Percentiles rank a stretch among this genome's conserved stretches.
Conservation (phyloP, 139 green algal species). For the Yamagishiella unicocca region DNA sequence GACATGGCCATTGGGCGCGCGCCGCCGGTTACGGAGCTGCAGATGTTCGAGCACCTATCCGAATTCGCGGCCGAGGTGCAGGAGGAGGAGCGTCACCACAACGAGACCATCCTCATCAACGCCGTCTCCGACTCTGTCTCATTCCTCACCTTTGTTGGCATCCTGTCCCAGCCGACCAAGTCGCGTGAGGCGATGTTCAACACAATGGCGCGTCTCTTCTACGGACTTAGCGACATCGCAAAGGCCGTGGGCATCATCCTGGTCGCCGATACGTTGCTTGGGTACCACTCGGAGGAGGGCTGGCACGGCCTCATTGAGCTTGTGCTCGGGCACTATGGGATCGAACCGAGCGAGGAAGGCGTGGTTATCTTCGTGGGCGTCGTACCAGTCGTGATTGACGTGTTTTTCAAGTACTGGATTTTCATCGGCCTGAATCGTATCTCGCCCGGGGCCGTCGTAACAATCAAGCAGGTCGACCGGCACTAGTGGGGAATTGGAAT, state of each 20-base stretch:
- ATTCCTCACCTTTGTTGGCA: slow-evolving; percentile 67
- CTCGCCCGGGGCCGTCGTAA: slow-evolving; percentile 86
- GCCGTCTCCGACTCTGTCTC: slow-evolving; percentile 78
- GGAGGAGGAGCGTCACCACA: slow-evolving; percentile 77
- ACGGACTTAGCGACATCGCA: slow-evolving; percentile 88
- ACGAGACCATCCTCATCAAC: slow-evolving; percentile 71
- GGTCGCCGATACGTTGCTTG: slow-evolving; percentile 87
- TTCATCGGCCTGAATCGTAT: slow-evolving; percentile 89
- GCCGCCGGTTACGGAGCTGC: slow-evolving; percentile 75
- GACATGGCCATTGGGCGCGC: slow-evolving; percentile 83
- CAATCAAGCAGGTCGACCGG: slow-evolving; percentile 86
- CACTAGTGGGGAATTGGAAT: slow-evolving; percentile 75
- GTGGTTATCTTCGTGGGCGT: slow-evolving; percentile 78
- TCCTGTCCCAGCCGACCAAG: slow-evolving; percentile 65
- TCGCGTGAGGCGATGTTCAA: slow-evolving; percentile 58
- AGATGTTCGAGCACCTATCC: slow-evolving; percentile 74
- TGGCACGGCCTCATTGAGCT: slow-evolving; percentile 88
- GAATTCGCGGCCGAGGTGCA: slow-evolving; percentile 72
- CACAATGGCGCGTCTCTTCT: slow-evolving; percentile 84
- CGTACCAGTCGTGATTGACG: slow-evolving; percentile 88
- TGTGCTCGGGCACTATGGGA: slow-evolving; percentile 83
- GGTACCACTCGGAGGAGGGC: slow-evolving; percentile 95
- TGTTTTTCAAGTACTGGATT: slow-evolving; percentile 95
- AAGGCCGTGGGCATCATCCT: slow-evolving; percentile 96
- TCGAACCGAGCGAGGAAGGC: slow-evolving; percentile 77